Evolutionary conservation across 805 yeast species (phyloP).

Genomic region (Yamadazyma kitorensis): DNA sequence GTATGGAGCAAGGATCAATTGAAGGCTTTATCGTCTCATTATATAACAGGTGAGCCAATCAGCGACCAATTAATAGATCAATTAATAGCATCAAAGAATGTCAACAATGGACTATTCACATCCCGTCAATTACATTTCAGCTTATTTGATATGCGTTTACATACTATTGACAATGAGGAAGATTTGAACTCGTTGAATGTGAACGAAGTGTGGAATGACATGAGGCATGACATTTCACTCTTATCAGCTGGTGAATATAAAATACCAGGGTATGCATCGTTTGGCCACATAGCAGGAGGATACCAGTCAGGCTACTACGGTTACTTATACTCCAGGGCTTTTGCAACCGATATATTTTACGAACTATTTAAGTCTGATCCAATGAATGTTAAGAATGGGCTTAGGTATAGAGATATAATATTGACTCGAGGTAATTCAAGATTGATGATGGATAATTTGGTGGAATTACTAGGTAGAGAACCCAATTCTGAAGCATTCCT

Average conservation of each 20-base stretch:
- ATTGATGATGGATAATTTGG: constrained; percentile 64
- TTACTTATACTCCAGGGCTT: constrained; percentile 81
- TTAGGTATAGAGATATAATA: constrained; percentile 65
- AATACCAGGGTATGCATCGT: constrained; percentile 71
- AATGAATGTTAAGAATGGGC: constrained; percentile 58
- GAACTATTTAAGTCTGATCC: constrained; percentile 68
- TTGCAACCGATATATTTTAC: constrained; percentile 80
- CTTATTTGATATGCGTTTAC: constrained; percentile 71
- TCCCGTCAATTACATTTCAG: constrained; percentile 80
- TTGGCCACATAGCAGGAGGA: constrained; percentile 79
- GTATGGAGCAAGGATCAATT: constrained; percentile 72
- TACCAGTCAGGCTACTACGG: constrained; percentile 88
- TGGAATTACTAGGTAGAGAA: constrained; percentile 68
- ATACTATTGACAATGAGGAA: constrained; percentile 39
- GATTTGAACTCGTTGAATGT: constrained; percentile 48
- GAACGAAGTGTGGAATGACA: constrained; percentile 57
- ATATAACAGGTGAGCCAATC: constrained; percentile 55
- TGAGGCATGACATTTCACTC: constrained; percentile 61
- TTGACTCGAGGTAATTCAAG: constrained; percentile 70
- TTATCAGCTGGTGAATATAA: constrained; percentile 51
- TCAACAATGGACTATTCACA: constrained; percentile 68
- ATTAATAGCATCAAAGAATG: constrained; percentile 64
- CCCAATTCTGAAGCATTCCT: constrained; percentile 75
- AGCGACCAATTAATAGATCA: constrained; percentile 56
- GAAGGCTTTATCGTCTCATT: constrained; percentile 61